A percentile compares a stretch with the other conserved stretches of the same genome.
Evolutionary conservation across 208 protist species (phyloP).

Genomic region (Herpetomonas muscarum): DNA sequence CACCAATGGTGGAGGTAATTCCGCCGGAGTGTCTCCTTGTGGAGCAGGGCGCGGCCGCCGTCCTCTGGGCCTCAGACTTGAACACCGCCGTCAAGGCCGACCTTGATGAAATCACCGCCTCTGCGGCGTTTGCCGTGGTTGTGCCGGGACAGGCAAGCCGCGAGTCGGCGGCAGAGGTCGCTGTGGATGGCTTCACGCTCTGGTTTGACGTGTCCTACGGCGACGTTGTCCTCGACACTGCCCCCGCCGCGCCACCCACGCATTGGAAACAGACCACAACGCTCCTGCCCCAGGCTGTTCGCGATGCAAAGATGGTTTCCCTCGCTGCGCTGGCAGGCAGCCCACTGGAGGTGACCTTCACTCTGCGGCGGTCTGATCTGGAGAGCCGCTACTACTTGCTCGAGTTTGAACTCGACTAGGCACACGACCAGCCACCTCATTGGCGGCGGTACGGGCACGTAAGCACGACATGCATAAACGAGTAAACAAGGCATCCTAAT

Average conservation of each 20-base stretch:
- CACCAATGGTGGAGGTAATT: slow-evolving; percentile 60
- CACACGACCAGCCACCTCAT: too few species aligned
- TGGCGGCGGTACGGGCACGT: too few species aligned
- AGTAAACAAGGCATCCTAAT: too few species aligned
- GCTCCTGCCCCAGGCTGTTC: slow-evolving; percentile 45
- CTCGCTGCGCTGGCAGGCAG: slow-evolving; percentile 18
- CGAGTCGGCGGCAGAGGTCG: slow-evolving; percentile 2
- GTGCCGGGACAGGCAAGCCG: slow-evolving; percentile 7
- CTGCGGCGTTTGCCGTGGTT: slow-evolving; percentile 33
- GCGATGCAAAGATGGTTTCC: slow-evolving; percentile 29
- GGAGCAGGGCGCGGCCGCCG: slow-evolving; percentile 22
- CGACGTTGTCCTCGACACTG: slow-evolving; percentile 41
- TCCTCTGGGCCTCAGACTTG: slow-evolving; percentile 32
- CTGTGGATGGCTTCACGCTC: slow-evolving; percentile 63
- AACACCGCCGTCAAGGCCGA: slow-evolving; percentile 19
- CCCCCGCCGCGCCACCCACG: slow-evolving; percentile 43
- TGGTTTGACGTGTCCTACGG: slow-evolving; percentile 74
- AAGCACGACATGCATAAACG: too few species aligned
- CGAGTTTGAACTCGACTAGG: slow-evolving; percentile 43
- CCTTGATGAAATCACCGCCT: slow-evolving; percentile 14
- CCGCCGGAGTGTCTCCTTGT: slow-evolving; percentile 37
- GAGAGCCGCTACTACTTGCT: slow-evolving; percentile 52
- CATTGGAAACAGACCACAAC: slow-evolving; percentile 91
- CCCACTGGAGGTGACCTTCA: slow-evolving; percentile 26
- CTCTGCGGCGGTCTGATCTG: slow-evolving; percentile 20